A percentile compares a stretch with the other conserved stretches of the same genome.
phyloP scores from a whole-genome alignment of 305 asterid species.

The Fraxinus latifolia region DNA sequence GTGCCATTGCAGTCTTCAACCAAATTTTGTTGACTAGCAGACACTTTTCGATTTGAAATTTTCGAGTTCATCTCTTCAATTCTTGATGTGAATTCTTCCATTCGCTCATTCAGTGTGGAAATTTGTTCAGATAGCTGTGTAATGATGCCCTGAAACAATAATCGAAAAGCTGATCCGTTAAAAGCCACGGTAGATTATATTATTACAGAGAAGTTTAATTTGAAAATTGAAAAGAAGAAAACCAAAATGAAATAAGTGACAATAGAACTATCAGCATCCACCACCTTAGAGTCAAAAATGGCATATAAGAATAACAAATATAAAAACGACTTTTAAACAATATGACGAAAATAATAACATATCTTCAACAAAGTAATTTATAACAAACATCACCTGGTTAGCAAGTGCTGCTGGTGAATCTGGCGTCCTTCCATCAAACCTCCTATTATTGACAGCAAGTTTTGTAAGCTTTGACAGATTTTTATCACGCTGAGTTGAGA shows the following conservation, averaged over 20 bases:
- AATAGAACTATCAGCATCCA: not conserved
- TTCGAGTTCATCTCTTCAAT: conserved; percentile 83
- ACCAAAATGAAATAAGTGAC: not conserved
- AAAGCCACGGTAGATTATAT: conserved; percentile 4
- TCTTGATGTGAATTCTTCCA: conserved; percentile 92
- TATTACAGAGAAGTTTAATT: conserved; percentile 14
- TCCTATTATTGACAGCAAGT: conserved; percentile 72
- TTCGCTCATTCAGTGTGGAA: conserved; percentile 80
- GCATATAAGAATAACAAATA: not conserved
- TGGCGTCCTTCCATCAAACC: conserved; percentile 77
- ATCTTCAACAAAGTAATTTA: not conserved
- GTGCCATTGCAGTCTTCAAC: conserved; percentile 72
- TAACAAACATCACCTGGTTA: conserved; percentile 56
- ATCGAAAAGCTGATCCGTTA: conserved; percentile 10
- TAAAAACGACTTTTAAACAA: not conserved
- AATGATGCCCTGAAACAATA: conserved; percentile 67
- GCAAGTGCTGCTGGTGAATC: conserved; percentile 81
- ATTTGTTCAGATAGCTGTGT: conserved; percentile 88
- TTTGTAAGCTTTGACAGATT: conserved; percentile 68
- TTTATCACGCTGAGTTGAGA: conserved; percentile 72
- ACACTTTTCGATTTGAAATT: conserved; percentile 40
- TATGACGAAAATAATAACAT: not conserved
- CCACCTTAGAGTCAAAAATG: not conserved
- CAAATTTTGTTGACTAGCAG: conserved; percentile 79
- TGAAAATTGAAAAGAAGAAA: not conserved